A percentile compares a stretch with the other conserved stretches of the same genome.
Conservation (phyloP, 202 grass and related monocot genomes). For the Setaria viridis region DNA sequence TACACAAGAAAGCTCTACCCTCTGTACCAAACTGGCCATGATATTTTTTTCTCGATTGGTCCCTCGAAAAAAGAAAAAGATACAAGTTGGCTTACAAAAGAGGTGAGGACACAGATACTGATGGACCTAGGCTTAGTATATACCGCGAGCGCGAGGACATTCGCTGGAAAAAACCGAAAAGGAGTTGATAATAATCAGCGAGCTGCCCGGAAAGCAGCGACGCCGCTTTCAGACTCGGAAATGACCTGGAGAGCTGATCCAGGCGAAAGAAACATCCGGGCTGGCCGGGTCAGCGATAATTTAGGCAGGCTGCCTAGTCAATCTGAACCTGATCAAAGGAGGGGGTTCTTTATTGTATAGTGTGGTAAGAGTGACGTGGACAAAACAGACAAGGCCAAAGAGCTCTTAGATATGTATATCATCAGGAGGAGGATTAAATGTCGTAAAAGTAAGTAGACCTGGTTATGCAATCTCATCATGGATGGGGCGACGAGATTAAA, state of each 20-base stretch:
- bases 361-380: neutral
- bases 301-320: neutral
- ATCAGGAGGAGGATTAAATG: neutral
- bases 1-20: no score
- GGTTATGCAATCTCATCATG: neutral
- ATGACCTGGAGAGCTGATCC: constrained; percentile 31
- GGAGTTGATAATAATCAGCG: neutral
- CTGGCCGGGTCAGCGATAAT: neutral
- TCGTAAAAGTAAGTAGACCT: neutral
- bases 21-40: no score
- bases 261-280: neutral
- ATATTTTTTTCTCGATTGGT: no score
- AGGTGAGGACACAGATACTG: no score
- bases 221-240: neutral
- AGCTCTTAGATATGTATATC: neutral
- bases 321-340: neutral
- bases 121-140: no score
- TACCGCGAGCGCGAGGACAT: no score
- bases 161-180: no score
- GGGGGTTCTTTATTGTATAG: neutral
- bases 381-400: neutral
- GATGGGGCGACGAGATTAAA: neutral
- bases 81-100: no score
- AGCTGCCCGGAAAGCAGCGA: constrained; percentile 1
- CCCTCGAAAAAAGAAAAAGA: no score